These are phyloP conservation scores for Teunomyces stri DNA, from an alignment of 805 yeast genomes.

Conservation along the genomic window DNA sequence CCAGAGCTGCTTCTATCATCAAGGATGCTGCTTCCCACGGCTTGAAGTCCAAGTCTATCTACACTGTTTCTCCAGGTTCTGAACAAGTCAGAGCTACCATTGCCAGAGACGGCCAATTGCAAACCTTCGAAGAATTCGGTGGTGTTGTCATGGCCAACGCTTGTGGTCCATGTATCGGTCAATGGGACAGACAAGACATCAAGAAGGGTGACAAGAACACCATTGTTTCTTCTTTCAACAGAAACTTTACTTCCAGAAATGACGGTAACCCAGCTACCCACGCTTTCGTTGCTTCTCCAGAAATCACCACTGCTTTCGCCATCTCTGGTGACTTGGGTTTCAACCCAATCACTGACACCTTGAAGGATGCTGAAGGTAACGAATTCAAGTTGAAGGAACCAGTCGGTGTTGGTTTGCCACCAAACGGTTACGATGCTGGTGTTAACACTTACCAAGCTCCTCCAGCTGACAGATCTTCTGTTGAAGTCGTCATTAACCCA, in stretches of 20 bases:
- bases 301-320: slow-evolving; percentile 91
- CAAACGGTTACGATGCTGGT: slow-evolving; percentile 88
- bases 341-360: slow-evolving; percentile 91
- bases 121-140: slow-evolving; percentile 79
- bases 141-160: slow-evolving; percentile 95
- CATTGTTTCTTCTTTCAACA: slow-evolving; percentile 94
- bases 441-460: slow-evolving; percentile 96
- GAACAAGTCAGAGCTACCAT: slow-evolving; percentile 97
- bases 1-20: slow-evolving; percentile 89
- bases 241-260: slow-evolving; percentile 97
- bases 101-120: slow-evolving; percentile 88
- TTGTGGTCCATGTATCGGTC: slow-evolving; percentile 99
- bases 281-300: slow-evolving; percentile 97
- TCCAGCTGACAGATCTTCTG: slow-evolving; percentile 77
- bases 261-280: slow-evolving; percentile 98
- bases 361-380: slow-evolving; percentile 84
- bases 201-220: slow-evolving; percentile 95
- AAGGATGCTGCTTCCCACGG: slow-evolving; percentile 86
- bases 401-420: slow-evolving; percentile 86
- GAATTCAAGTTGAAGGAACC: slow-evolving; percentile 89
- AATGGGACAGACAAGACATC: slow-evolving; percentile 95
- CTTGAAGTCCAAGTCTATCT: slow-evolving; percentile 80
- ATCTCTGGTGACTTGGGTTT: slow-evolving; percentile 94
- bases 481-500: slow-evolving; percentile 78
- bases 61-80: slow-evolving; percentile 96